Evolutionary conservation across 2,329 filamentous ascomycete species (phyloP), one percentile per base, ranked within the genome.

Genomic region (Colletotrichum sp.): DNA sequence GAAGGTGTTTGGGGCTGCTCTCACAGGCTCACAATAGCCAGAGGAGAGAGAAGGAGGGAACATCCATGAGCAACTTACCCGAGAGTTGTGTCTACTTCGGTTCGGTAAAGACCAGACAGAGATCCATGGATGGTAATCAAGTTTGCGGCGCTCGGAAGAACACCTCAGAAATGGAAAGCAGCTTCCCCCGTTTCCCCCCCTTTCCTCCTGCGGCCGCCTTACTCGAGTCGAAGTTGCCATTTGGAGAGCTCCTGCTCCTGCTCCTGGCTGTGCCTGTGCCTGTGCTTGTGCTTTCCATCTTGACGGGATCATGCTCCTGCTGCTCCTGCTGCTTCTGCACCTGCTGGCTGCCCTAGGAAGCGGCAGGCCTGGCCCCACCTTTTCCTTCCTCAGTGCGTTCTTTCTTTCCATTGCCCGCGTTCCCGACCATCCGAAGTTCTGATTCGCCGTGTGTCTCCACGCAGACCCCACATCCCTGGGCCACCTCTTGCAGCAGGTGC

Each of bases 371-470:
- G 55, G 68, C 15, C 30, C 72, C 72, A 72, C 55, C 52, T 59
- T 39, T 60, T 68, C 24, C 66, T 68, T 68, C 64, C 64, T 67
- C 68, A 32, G 57, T 70, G 68, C 68, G 68, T 39, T 67, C 57
- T 55, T 63, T 75, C 39, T 65, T 75, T 75, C 72, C 63, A 72
- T 72, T 6, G 57, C 55, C 36, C 68, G 21, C 34, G 52, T 66
- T 63, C 52, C 62, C 63, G 28, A 39, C 28, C 67, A 39, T 72
- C 60, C 13, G 34, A 71, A 49, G 68, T 49, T 49, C 28, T 75
- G 60, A 75, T 75, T 75, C 49, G 72, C 15, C 16, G 7, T n/a
- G 6, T 13, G 57, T 60, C 34, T n/a, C 68, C 68, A 71, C 60
- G 6, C 3, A 15, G 34, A 44, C 13, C n/a, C 44, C 44, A 60